Evolutionary conservation across 73 alveolate species (phyloP), one percentile per base, ranked within the genome.

Genomic region (Uronychia setigera): DNA sequence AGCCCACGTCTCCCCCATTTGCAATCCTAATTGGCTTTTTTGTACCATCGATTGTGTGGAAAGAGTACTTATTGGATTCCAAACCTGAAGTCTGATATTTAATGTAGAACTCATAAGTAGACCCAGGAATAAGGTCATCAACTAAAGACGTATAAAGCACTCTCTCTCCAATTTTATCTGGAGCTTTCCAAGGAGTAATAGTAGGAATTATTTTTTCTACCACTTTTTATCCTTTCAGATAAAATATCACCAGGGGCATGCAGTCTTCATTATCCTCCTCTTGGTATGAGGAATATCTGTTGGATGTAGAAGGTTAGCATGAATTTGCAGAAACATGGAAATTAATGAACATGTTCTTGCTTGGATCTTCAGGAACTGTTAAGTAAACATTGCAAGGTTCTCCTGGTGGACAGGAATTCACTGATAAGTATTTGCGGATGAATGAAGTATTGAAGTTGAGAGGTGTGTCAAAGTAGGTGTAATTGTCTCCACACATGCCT

Each of bases 1-100:
- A 27, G 27, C 88, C 87, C n/a, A 88, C 93, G 76, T 87, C 89
- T 74, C 93, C 93, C 9, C 87, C 93, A 31, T 33, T 74, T n/a
- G 74, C 32, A 5, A 82, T 29, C n/a, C 33, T 58, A 58, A 60
- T 81, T 1, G 81, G 81, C 5, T 31, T 28, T 76, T 32, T 58
- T 1, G 59, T 25, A n/a, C n/a, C n/a, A 28, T 28, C 58, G 9
- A 76, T 28, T 9, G 81, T 30, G 27, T 76, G 25, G 58, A 76
- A 76, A 13, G 59, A 26, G 58, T 26, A 76, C 19, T 35, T 26
- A 29, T 9, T 25, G 5, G 46, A 76, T 35, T 5, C 31, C 5
- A 29, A 5, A 76, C 29, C 46, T n/a, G n/a, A n/a, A 28, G 14
- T 67, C 26, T 67, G 14, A 27, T 76, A 76, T 9, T 76, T 13